Percentiles rank a stretch among this genome's conserved stretches.
Conservation (phyloP, 2,329 filamentous ascomycete genomes). For the Lojkania enalia region DNA sequence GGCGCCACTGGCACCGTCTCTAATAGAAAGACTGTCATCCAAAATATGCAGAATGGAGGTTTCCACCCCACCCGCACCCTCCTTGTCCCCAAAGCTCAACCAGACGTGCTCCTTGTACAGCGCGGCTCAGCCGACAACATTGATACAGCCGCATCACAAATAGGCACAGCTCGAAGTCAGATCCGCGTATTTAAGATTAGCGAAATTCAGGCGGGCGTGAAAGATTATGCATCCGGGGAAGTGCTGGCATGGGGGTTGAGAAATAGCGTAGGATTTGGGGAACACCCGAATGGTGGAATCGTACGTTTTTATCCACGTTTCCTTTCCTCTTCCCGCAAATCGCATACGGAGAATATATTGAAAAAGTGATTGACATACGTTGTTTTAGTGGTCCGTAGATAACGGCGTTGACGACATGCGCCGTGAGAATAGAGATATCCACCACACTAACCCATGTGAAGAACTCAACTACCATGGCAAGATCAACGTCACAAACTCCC, state of each 20-base stretch:
- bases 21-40: slow-evolving; percentile 9
- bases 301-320: slow-evolving; percentile 2
- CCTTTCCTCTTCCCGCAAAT: too few species aligned
- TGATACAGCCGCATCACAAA: slow-evolving; percentile 55
- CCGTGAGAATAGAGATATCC: slow-evolving; percentile 60
- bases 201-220: slow-evolving; percentile 36
- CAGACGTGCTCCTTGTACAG: slow-evolving; percentile 61
- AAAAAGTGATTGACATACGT: not conserved
- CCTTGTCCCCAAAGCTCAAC: slow-evolving; percentile 5
- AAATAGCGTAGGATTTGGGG: slow-evolving; percentile 69
- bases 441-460: slow-evolving; percentile 68
- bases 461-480: slow-evolving; percentile 70
- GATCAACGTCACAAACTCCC: slow-evolving; percentile 50
- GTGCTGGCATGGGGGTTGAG: slow-evolving; percentile 66
- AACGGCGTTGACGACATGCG: slow-evolving; percentile 67
- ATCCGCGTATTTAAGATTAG: slow-evolving; percentile 61
- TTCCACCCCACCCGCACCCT: slow-evolving; percentile 8
- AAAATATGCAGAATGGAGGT: slow-evolving; percentile 9
- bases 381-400: slow-evolving; percentile 61
- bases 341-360: not conserved
- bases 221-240: slow-evolving; percentile 54
- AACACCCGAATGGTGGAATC: slow-evolving; percentile 49
- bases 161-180: slow-evolving; percentile 61
- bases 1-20: slow-evolving; percentile 3
- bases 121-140: slow-evolving; percentile 64